A percentile compares a stretch with the other conserved stretches of the same genome.
Conservation (phyloP, 2,329 filamentous ascomycete species). For the Fusarium paranaense region DNA sequence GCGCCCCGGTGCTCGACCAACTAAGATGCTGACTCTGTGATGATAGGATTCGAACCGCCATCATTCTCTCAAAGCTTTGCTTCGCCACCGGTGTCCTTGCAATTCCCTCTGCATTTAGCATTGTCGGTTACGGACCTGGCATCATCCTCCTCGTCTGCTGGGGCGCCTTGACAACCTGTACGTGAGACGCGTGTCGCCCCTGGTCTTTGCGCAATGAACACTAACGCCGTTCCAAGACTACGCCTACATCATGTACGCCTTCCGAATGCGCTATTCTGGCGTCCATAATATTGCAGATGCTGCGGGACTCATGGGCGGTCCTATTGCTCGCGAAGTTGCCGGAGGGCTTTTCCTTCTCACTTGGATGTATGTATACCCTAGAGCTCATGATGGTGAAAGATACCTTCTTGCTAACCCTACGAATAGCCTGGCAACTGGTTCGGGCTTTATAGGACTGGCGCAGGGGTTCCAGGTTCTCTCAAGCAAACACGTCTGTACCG, state of each 20-base stretch:
- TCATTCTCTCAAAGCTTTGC: constrained; percentile 36
- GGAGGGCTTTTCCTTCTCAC: constrained; percentile 37
- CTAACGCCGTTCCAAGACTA: constrained; percentile 28
- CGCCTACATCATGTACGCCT: constrained; percentile 43
- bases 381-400: neutral
- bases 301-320: constrained; percentile 38
- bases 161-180: constrained; percentile 41
- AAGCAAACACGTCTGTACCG: constrained; percentile 31
- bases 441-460: constrained; percentile 39
- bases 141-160: constrained; percentile 31
- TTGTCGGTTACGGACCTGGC: constrained; percentile 41
- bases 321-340: constrained; percentile 37
- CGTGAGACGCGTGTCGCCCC: neutral
- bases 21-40: neutral
- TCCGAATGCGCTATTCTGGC: constrained; percentile 40
- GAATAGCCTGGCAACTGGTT: constrained; percentile 33
- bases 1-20: neutral
- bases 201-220: neutral
- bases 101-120: constrained; percentile 40
- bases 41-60: constrained; percentile 32
- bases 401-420: neutral
- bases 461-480: constrained; percentile 39
- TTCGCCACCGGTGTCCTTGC: constrained; percentile 45
- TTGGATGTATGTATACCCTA: constrained; percentile 31
- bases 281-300: constrained; percentile 45